Conservation (phyloP, 768 basidiomycete genomes). For the Leccinellum rugosiceps region DNA sequence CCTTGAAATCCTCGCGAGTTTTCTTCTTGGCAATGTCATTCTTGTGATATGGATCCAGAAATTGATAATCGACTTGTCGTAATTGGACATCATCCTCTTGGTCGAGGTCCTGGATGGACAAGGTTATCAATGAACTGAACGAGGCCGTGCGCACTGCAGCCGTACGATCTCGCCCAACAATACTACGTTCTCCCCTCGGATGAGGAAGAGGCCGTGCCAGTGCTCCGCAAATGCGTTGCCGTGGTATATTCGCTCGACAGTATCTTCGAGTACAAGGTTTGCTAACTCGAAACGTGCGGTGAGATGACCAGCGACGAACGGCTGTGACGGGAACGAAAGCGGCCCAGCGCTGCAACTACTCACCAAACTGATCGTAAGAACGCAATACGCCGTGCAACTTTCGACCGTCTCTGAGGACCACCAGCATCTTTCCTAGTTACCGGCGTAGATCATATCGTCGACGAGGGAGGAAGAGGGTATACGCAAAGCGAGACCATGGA, state of each 20-base stretch:
- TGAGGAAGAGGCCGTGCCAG: slow-evolving; percentile 86
- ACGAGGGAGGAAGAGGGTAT: not conserved
- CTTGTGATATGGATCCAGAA: slow-evolving; percentile 70
- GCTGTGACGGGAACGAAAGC: not conserved
- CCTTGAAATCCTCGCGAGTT: slow-evolving; percentile 77
- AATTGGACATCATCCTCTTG: slow-evolving; percentile 85
- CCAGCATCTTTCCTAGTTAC: slow-evolving; percentile 91
- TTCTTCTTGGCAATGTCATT: slow-evolving; percentile 72
- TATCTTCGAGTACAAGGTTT: slow-evolving; percentile 95
- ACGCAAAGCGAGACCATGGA: slow-evolving; percentile 39
- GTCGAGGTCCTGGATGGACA: slow-evolving; percentile 73
- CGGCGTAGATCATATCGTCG: slow-evolving; percentile 15
- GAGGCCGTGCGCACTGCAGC: slow-evolving; percentile 18
- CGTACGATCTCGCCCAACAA: slow-evolving; percentile 93
- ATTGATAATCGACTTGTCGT: slow-evolving; percentile 66
- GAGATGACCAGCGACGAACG: not conserved
- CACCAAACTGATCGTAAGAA: slow-evolving; percentile 99
- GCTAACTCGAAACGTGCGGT: slow-evolving; percentile 46
- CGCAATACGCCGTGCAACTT: slow-evolving; percentile 95
- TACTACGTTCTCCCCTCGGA: slow-evolving; percentile 98
- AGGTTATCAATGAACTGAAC: slow-evolving; percentile 2
- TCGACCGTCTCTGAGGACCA: slow-evolving; percentile 92
- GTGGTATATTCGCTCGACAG: slow-evolving; percentile 92
- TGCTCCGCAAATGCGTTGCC: slow-evolving; percentile 84
- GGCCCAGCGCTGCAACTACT: slow-evolving; percentile 18